These are phyloP conservation scores for Acanthamoeba castellanii DNA, from an alignment of 208 protist genomes.

Conservation along the genomic window DNA sequence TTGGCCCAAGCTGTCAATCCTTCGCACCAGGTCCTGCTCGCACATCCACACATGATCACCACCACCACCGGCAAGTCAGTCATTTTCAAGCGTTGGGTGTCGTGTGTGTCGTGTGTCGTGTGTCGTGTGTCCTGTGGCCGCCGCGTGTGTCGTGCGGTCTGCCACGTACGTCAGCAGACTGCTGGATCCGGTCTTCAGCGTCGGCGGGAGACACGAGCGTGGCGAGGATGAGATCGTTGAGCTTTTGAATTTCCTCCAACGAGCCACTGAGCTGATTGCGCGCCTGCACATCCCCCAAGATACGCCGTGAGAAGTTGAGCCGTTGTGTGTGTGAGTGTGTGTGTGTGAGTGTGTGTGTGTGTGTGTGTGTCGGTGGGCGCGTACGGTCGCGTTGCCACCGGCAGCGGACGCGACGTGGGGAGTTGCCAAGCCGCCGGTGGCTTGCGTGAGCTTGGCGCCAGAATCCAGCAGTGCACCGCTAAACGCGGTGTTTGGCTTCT, in stretches of 20 bases:
- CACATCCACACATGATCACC: background rate
- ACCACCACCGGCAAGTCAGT: background rate
- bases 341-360: too few relatives aligned
- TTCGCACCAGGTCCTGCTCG: background rate
- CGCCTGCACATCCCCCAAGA: background rate
- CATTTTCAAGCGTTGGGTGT: background rate
- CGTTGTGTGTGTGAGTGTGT: too few relatives aligned
- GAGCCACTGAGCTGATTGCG: background rate
- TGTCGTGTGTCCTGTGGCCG: too few relatives aligned
- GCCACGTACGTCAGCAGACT: constrained; percentile 10
- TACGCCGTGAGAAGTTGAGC: background rate
- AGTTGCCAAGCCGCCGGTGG: background rate
- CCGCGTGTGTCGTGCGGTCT: background rate
- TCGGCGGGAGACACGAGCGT: constrained; percentile 7
- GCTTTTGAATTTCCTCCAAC: constrained; percentile 32
- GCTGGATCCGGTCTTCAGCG: background rate
- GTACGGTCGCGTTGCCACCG: background rate
- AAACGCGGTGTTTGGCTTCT: background rate
- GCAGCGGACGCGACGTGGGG: background rate
- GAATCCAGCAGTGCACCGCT: background rate
- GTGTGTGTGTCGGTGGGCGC: background rate
- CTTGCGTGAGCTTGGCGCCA: background rate
- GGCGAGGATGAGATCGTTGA: constrained; percentile 27
- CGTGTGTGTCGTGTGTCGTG: background rate
- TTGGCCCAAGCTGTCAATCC: constrained; percentile 25